Evolutionary conservation across 495 filamentous ascomycete species (phyloP).

Genomic region (Neurospora sp.): DNA sequence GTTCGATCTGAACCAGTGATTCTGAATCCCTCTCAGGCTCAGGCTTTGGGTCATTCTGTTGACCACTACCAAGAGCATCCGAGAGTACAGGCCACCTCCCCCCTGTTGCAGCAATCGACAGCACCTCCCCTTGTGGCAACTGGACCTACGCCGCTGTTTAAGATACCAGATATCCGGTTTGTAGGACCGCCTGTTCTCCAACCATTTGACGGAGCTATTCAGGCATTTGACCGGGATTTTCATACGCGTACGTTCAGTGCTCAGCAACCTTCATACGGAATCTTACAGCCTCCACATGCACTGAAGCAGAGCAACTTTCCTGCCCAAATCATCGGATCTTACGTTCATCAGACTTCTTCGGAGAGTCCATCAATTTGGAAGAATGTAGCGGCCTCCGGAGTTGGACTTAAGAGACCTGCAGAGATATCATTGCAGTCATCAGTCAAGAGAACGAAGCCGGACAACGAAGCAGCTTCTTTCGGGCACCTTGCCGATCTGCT

Average conservation of each 20-base stretch:
- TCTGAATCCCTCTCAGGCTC: not conserved
- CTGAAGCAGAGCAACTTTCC: not conserved
- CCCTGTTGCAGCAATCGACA: not conserved
- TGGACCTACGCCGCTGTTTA: not conserved
- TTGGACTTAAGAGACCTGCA: not conserved
- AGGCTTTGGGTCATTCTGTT: not conserved
- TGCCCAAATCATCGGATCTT: not conserved
- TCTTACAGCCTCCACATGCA: not conserved
- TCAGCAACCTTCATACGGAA: not conserved
- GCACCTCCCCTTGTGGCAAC: not conserved
- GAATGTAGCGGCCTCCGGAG: not conserved
- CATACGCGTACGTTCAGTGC: not conserved
- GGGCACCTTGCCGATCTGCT: conserved; percentile 8
- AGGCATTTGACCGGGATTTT: not conserved
- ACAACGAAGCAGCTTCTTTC: not conserved
- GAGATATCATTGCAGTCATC: not conserved
- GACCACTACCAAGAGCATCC: not conserved
- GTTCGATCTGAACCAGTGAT: not conserved
- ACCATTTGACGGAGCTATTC: not conserved
- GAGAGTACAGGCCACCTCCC: not conserved
- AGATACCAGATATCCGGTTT: not conserved
- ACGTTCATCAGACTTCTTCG: not conserved
- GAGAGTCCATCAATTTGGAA: not conserved
- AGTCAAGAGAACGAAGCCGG: not conserved
- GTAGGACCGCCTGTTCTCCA: not conserved